Percentiles rank a stretch among this genome's conserved stretches.
Evolutionary conservation across 371 early-diverging fungal species (phyloP).

Genomic region (Blakeslea trispora): DNA sequence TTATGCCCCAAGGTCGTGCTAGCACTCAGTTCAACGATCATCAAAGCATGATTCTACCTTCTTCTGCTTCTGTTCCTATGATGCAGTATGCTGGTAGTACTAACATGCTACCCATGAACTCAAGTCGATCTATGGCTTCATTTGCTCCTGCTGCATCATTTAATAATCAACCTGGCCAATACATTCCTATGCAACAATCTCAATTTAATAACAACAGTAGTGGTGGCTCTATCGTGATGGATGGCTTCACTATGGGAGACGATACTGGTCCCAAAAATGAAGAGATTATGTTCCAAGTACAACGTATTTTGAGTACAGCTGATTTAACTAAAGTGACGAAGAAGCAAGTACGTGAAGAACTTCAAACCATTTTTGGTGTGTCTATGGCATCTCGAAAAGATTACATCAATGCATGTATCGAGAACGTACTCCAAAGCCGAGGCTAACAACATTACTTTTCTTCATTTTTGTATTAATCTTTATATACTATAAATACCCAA

Average conservation of each 20-base stretch:
- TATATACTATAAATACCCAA: background rate
- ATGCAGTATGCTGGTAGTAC: slow-evolving; percentile 32
- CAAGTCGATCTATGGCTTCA: slow-evolving; percentile 23
- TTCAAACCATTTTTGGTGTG: slow-evolving; percentile 45
- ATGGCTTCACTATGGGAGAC: slow-evolving; percentile 30
- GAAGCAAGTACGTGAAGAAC: slow-evolving; percentile 67
- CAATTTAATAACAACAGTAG: slow-evolving; percentile 22
- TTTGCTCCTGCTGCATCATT: slow-evolving; percentile 22
- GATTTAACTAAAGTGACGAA: slow-evolving; percentile 84
- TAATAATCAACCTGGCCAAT: slow-evolving; percentile 24
- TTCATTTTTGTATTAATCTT: background rate
- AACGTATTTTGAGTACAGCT: slow-evolving; percentile 72
- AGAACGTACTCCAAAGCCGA: slow-evolving; percentile 42
- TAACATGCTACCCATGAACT: slow-evolving; percentile 23
- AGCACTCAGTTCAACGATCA: slow-evolving; percentile 24
- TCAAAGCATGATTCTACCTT: slow-evolving; percentile 37
- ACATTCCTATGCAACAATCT: slow-evolving; percentile 29
- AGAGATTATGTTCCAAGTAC: slow-evolving; percentile 76
- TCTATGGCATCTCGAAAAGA: slow-evolving; percentile 53
- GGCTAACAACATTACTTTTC: background rate
- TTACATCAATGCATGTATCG: slow-evolving; percentile 57
- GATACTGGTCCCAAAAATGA: slow-evolving; percentile 60
- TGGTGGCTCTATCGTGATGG: slow-evolving; percentile 39
- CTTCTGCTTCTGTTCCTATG: slow-evolving; percentile 39
- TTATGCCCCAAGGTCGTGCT: slow-evolving; percentile 13